Percentiles rank a stretch among this genome's conserved stretches.
Conservation (phyloP, 164 flowering plant species). For the Nymphaea colorata region DNA sequence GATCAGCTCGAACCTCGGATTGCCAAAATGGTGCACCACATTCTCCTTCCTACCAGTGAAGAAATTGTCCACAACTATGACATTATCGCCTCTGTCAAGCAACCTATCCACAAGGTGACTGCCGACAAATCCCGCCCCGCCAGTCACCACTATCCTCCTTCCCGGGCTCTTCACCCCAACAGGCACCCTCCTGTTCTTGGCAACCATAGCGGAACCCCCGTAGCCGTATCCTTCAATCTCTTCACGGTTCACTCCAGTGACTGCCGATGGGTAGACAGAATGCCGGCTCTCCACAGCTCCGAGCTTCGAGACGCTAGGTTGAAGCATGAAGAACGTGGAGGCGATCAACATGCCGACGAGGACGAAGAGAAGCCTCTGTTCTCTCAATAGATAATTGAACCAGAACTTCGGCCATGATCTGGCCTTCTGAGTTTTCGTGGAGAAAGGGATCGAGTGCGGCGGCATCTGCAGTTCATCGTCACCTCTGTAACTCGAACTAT, state of each 20-base stretch:
- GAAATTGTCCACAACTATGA: constrained; percentile 88
- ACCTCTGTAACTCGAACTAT: constrained; percentile 24
- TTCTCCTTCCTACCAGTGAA: constrained; percentile 97
- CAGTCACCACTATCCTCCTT: constrained; percentile 77
- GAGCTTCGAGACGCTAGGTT: constrained; percentile 41
- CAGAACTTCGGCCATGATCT: constrained; percentile 63
- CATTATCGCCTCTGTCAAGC: constrained; percentile 69
- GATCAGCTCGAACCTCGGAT: constrained; percentile 83
- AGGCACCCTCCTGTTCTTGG: constrained; percentile 36
- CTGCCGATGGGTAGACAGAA: constrained; percentile 6
- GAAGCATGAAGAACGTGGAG: constrained; percentile 74
- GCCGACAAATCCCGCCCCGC: constrained; percentile 96
- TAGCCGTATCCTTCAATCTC: neutral
- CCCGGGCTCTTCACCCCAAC: constrained; percentile 37
- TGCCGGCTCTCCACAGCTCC: constrained; percentile 19
- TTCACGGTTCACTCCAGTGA: constrained; percentile 2
- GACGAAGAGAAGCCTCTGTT: constrained; percentile 75
- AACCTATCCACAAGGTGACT: constrained; percentile 92
- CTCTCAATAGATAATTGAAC: constrained; percentile 57
- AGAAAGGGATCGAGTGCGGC: constrained; percentile 23
- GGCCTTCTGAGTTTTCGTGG: constrained; percentile 45
- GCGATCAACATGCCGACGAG: constrained; percentile 78
- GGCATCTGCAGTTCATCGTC: constrained; percentile 36
- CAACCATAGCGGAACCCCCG: neutral
- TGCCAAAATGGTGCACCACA: constrained; percentile 67